Evolutionary conservation across 2,329 filamentous ascomycete genomes (phyloP), one percentile per base, ranked within the genome.

Genomic region (Mariannaea elegans): DNA sequence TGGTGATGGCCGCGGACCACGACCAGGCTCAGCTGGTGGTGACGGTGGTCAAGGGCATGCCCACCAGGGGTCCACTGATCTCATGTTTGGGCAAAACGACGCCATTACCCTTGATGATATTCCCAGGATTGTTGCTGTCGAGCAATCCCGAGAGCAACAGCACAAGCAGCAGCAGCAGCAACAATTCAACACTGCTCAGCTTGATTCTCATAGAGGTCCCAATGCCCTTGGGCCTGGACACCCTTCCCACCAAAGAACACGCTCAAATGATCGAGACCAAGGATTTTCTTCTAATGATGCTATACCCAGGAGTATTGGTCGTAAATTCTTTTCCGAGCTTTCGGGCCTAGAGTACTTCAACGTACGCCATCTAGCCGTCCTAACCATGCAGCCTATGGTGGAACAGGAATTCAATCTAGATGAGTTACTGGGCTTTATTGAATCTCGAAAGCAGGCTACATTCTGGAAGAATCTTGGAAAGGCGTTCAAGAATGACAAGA

Each of bases 391-490:
- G 66, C 93, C 95, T 7, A 83, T 98, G 75, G 83, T 99, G 5
- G 93, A 97, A 69, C 88, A 89, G 3, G 89, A 97, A 68, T 98
- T 98, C 76, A 91, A 90, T n/a, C 84, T 98, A 59, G 95, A 98
- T 66, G 95, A 99, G 72, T 82, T 99, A 2, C 85, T 98, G 13
- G 88, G 92, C 62, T 87, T 99, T 48, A 98, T 99, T 63, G 95
- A 99, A 76, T 93, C 92, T 2, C 90, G 92, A 72, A 96, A 97
- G 67, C 83, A 85, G 63, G 88, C 92, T 21, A 98, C 92, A 0
- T 97, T 99, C 78, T 99, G 95, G 95, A 95, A 94, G 76, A 97
- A 97, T 70, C 94, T 99, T 64, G 94, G 94, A 63, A 97, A 97
- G 74, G 94, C 94, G 2, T 97, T 98, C 77, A 95, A 94, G 76